Conservation (phyloP, 2,329 filamentous ascomycete genomes). For the Gaeumannomyces tritici region DNA sequence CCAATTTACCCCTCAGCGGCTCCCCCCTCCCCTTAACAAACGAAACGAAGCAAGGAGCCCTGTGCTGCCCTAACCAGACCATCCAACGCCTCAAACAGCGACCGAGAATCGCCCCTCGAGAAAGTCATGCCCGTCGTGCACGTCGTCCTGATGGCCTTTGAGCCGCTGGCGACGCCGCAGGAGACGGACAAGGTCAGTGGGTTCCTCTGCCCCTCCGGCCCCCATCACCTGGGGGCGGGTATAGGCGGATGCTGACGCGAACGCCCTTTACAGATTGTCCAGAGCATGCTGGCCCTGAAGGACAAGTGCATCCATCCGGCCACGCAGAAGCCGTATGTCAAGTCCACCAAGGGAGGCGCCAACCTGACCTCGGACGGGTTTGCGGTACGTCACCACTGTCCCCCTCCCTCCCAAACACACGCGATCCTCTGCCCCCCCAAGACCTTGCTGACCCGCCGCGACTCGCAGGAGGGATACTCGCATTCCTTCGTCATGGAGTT, state of each 20-base stretch:
- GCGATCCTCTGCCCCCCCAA: too few species aligned
- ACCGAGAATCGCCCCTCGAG: not conserved
- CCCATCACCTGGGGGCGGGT: too few species aligned
- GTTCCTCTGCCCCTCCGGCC: not conserved
- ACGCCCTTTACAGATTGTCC: conserved; percentile 19
- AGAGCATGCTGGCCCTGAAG: conserved; percentile 36
- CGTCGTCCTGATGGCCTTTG: conserved; percentile 3
- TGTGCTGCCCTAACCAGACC: not conserved
- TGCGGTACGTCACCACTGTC: conserved; percentile 34
- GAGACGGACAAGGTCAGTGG: conserved; percentile 1
- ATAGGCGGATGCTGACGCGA: too few species aligned
- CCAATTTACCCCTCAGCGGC: not conserved
- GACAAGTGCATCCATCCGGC: conserved; percentile 52
- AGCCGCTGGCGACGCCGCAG: not conserved
- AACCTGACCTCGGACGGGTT: conserved; percentile 54
- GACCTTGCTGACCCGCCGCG: too few species aligned
- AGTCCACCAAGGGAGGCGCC: conserved; percentile 44
- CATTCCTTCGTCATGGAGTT: conserved; percentile 63
- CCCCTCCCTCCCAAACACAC: too few species aligned
- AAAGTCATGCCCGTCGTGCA: conserved; percentile 4
- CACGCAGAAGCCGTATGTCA: conserved; percentile 50
- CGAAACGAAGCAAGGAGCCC: not conserved
- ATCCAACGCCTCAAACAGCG: not conserved
- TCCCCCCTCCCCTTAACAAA: not conserved
- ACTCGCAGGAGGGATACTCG: not conserved